These are phyloP conservation scores for Nicotiana paniculata DNA, from an alignment of 257 asterid genomes.

Conservation along the genomic window DNA sequence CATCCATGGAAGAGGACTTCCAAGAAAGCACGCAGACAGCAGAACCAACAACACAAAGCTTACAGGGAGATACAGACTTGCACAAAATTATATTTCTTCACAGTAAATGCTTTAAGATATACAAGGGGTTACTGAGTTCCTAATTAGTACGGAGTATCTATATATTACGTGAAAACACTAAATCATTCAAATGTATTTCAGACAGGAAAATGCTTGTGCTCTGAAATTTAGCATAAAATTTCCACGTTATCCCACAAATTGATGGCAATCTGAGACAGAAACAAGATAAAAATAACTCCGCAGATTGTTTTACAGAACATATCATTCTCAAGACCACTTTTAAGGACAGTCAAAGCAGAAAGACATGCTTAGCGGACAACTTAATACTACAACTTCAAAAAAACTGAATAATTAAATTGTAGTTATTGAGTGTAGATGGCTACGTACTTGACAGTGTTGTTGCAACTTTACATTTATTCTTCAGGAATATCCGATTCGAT, in stretches of 20 bases:
- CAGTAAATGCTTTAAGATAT: neutral
- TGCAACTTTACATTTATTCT: conserved; percentile 44
- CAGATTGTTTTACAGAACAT: neutral
- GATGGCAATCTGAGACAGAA: neutral
- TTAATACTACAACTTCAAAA: neutral
- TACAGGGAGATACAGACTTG: neutral
- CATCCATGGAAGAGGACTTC: neutral
- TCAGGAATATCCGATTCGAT: conserved; percentile 39
- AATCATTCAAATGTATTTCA: neutral
- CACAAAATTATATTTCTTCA: neutral
- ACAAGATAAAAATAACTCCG: neutral
- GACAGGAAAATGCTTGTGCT: neutral
- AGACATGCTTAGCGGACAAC: neutral
- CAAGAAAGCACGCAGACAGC: neutral
- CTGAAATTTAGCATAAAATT: neutral
- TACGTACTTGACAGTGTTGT: conserved; percentile 50
- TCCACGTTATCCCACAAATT: neutral
- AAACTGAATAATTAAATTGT: neutral
- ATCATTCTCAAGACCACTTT: neutral
- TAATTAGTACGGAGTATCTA: neutral
- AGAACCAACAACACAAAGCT: neutral
- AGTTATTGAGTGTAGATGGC: neutral
- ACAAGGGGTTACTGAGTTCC: neutral
- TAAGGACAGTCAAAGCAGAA: neutral
- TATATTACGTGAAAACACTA: neutral